Conservation (phyloP, 108 stramenopile genomes). For the Epipyxis sp. region DNA sequence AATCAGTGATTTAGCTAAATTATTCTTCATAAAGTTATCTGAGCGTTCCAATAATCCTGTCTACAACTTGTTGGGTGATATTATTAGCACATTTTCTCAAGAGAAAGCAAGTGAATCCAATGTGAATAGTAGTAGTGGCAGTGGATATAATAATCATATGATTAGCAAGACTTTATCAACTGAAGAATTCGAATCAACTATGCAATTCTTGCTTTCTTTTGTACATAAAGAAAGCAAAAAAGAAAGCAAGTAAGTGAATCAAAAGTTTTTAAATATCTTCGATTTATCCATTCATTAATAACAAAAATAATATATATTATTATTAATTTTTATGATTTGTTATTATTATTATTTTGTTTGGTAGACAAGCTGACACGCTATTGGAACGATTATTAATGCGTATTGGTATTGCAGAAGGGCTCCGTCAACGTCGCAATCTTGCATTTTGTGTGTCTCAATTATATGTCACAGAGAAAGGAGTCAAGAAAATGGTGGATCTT, state of each 20-base stretch:
- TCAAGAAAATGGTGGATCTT: slow-evolving; percentile 13
- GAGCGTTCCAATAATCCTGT: slow-evolving; percentile 88
- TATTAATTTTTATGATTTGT: background rate
- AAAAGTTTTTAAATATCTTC: no score
- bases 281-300: no score
- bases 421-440: slow-evolving; percentile 71
- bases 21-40: slow-evolving; percentile 83
- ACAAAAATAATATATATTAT: slow-evolving; percentile 59
- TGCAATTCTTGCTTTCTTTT: slow-evolving; percentile 86
- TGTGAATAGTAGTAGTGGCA: background rate
- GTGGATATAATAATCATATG: slow-evolving; percentile 26
- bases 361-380: slow-evolving; percentile 5
- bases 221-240: slow-evolving; percentile 95
- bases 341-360: background rate
- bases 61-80: slow-evolving; percentile 97
- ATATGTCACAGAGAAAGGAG: slow-evolving; percentile 58
- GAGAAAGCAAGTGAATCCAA: background rate
- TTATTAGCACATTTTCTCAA: slow-evolving; percentile 78
- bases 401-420: slow-evolving; percentile 61
- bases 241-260: no score
- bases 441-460: slow-evolving; percentile 88
- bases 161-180: background rate
- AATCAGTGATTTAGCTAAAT: slow-evolving; percentile 80
- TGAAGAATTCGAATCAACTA: slow-evolving; percentile 77
- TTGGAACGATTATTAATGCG: slow-evolving; percentile 87